Evolutionary conservation across 78 protist genomes (phyloP), one percentile per base, ranked within the genome.

Genomic region (Dictyostelium firmibasis): DNA sequence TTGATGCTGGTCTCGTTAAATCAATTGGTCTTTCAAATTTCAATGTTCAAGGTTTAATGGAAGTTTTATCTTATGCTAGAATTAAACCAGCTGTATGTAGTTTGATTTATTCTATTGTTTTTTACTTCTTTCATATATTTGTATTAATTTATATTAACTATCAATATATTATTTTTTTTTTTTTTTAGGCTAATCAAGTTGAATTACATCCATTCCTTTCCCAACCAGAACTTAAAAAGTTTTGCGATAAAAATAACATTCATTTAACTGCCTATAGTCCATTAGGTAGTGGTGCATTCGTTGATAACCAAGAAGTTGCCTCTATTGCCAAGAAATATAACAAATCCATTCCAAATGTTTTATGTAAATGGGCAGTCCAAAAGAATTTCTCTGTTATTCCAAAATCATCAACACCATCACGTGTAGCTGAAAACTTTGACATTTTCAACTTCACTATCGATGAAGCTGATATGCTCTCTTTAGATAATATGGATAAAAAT

Each of bases 191-290:
- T 8, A 93, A 94, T 38, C 98, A 97, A 91, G 86, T 97, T 27
- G 98, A 97, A 85, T 72, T 85, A 27, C 98, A 97, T 84, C 98
- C 98, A 64, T 93, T 88, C 91, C 29, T 53, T 31, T 60, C 96
- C 2, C 96, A 95, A 69, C 83, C 62, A 64, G 62, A 50, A 31
- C 82, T 95, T 31, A 60, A 86, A 35, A 44, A 31, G 6, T 92
- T 57, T 70, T 75, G 96, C 41, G 36, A 60, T 8, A n/a, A 33
- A 23, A 27, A 88, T 33, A 7, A 36, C 44, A 95, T 97, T 25
- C 86, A 67, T 36, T 60, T 97, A 23, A 92, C 96, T 16, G 96
- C 87, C 13, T 97, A 92, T 82, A 64, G 88, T 36, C 95, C 97
- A 41, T 77, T 96, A 29, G 97, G 97, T 74, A 43, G 50, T 11